Evolutionary conservation across 208 protist species (phyloP).

Genomic region (Leishmania mexicana): DNA sequence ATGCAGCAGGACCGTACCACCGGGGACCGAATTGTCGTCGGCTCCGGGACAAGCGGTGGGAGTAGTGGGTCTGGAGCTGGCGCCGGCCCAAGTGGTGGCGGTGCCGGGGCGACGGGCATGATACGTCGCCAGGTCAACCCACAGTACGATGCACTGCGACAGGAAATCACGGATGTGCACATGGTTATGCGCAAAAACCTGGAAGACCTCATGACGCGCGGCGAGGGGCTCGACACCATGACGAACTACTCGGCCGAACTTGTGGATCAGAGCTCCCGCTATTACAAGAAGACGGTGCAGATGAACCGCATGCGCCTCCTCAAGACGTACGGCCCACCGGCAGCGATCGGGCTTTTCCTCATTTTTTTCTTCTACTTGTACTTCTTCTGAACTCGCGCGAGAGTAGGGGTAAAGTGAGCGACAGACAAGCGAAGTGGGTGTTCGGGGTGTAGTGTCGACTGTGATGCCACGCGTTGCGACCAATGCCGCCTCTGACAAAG

Average conservation of each 20-base stretch:
- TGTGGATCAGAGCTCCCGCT: constrained; percentile 77
- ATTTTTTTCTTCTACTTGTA: constrained; percentile 87
- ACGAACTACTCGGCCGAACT: constrained; percentile 86
- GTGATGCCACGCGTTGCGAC: background rate
- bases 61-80: constrained; percentile 17
- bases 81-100: constrained; percentile 22
- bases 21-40: constrained; percentile 48
- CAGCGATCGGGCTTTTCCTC: constrained; percentile 57
- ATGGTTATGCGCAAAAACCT: constrained; percentile 92
- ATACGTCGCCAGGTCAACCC: constrained; percentile 75
- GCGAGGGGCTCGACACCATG: constrained; percentile 91
- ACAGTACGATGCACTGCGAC: constrained; percentile 75
- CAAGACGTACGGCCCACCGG: constrained; percentile 83
- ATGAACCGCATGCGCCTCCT: constrained; percentile 91
- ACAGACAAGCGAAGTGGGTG: background rate
- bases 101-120: constrained; percentile 13
- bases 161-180: constrained; percentile 90
- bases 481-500: background rate
- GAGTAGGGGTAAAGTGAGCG: background rate
- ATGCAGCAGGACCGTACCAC: constrained; percentile 72
- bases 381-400: constrained; percentile 53
- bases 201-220: constrained; percentile 89
- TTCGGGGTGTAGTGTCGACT: background rate
- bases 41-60: background rate
- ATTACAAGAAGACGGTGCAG: constrained; percentile 86